phyloP scores from a whole-genome alignment of 352 stramenopile species.

The Pythium dissotocum region DNA sequence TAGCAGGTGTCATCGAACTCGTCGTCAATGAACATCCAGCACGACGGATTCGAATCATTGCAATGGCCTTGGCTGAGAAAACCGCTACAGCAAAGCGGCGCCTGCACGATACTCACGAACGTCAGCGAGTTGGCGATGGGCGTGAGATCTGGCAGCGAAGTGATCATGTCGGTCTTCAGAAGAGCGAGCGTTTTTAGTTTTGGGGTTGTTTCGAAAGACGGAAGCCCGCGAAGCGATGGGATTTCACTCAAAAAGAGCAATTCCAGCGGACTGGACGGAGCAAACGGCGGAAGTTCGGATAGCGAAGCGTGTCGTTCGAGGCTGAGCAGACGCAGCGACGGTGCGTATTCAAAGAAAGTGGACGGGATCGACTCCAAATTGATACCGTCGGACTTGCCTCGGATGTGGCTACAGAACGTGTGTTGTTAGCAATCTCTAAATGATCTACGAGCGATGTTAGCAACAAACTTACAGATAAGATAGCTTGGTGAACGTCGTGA shows the following conservation, averaged over 20 bases:
- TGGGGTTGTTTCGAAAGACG: constrained; percentile 24
- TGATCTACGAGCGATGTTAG: no score
- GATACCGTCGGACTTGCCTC: constrained; percentile 1
- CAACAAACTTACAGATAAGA: constrained; percentile 38
- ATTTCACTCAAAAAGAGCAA: constrained; percentile 34
- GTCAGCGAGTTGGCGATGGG: background rate
- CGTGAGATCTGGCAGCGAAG: constrained; percentile 17
- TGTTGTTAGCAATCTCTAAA: background rate
- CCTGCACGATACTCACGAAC: constrained; percentile 4
- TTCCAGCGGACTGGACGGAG: constrained; percentile 34
- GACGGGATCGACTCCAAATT: constrained; percentile 32
- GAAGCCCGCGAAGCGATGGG: constrained; percentile 23
- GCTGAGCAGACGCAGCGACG: constrained; percentile 36
- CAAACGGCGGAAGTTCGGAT: constrained; percentile 29
- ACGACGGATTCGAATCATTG: constrained; percentile 11
- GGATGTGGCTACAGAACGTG: constrained; percentile 3
- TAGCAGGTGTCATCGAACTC: constrained; percentile 6
- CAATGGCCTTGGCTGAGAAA: constrained; percentile 14
- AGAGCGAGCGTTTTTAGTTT: constrained; percentile 20
- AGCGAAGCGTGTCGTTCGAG: constrained; percentile 31
- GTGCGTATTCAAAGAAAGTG: constrained; percentile 38
- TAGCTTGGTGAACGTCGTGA: constrained; percentile 31
- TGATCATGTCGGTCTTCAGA: background rate
- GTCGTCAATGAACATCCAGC: background rate
- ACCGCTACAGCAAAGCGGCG: constrained; percentile 28